phyloP scores from a whole-genome alignment of 225 moss, liverwort and hornwort genomes.

The Polytrichum commune region DNA sequence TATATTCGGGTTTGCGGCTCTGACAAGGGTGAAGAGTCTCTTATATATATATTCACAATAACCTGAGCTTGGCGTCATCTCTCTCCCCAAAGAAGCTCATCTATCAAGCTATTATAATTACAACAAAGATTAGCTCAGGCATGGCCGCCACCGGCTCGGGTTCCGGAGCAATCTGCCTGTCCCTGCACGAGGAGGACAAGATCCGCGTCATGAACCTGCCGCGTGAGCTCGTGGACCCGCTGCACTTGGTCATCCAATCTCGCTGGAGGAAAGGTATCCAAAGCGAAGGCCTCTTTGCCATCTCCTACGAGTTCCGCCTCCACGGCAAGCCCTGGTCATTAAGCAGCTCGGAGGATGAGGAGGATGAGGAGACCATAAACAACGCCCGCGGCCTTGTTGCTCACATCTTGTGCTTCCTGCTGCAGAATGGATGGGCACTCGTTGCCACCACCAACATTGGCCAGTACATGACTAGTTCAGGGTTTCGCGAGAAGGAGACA shows the following conservation, averaged over 20 bases:
- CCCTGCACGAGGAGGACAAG: conserved; percentile 31
- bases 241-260: conserved; percentile 28
- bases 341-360: background rate
- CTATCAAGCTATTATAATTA: no score
- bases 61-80: no score
- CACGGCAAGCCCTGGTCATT: conserved; percentile 31
- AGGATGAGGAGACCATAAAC: conserved; percentile 11
- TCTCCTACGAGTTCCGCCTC: conserved; percentile 46
- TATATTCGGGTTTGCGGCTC: no score
- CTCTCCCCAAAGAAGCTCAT: no score
- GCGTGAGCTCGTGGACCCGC: conserved; percentile 5
- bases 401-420: conserved; percentile 39
- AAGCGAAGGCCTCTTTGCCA: conserved; percentile 27
- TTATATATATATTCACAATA: no score
- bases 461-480: background rate
- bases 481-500: conserved; percentile 7
- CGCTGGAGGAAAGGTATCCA: conserved; percentile 45
- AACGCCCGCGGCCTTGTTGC: conserved; percentile 24
- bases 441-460: conserved; percentile 11
- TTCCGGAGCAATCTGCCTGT: conserved; percentile 25
- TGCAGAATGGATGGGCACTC: conserved; percentile 41
- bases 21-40: no score
- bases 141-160: background rate
- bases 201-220: conserved; percentile 42
- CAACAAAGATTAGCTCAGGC: no score